Base-by-base conservation (phyloP, 1,139 yeast species). In the Protomyces pachydermus region DNA sequence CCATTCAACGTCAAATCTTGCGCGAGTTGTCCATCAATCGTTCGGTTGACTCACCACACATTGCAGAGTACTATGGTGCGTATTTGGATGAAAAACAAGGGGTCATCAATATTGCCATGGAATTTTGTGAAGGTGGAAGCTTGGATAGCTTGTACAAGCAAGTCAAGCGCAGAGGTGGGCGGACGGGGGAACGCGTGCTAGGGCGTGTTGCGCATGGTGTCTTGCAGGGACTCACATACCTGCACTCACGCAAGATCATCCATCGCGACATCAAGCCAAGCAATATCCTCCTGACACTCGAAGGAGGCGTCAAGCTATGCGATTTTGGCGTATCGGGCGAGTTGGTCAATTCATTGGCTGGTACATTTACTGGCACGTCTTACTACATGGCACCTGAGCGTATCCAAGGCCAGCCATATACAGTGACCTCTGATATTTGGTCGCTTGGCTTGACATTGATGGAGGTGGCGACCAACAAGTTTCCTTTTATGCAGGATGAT, bases 181-280 rank as follows among this genome's bases (percentile, higher is more conserved):
- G 88, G 79, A 71, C 81, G 54, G 88, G 91, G 1, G 86, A 86
- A 67, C 78, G 79, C 58, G 86, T 89, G 64, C 78, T 91, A 51
- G 86, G 88, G 61, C 88, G 87, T 71, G 83, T 91, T 46, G 83
- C 95, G 12, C 85, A 78, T 69, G 85, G 91, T 5, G 95, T 91
- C 5, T 87, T 91, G 23, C 78, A 83, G 58, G 98, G 98, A 1
- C 80, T 93, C 64, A 87, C 83, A n/a, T 65, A 72, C 89, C 88
- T 72, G 81, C 93, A 68, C 71, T 81, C 81, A 32, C 97, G 91
- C 74, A 89, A 91, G 72, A 91, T 93, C 68, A 93, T 93, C 67
- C 98, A 93, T 76, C 82, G 99, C 18, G 99, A 93, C 75, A 97
- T 93, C 60, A 95, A 95, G 75, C 99, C 99, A 18, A 91, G 98